Percentiles rank a stretch among this genome's conserved stretches.
These are phyloP conservation scores for Eucalyptus polyanthemos DNA, from an alignment of 345 rosid species.

Conservation along the genomic window DNA sequence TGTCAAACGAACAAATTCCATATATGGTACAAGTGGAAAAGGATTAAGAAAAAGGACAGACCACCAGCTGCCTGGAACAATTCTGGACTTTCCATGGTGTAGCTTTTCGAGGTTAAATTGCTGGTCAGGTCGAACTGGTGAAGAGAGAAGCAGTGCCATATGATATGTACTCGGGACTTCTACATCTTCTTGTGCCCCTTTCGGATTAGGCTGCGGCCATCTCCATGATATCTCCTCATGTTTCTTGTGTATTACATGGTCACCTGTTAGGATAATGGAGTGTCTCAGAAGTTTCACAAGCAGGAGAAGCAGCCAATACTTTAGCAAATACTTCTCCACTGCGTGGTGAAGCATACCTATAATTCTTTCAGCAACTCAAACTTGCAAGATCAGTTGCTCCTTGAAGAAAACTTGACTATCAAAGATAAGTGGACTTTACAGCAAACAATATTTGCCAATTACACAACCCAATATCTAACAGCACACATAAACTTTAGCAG, in stretches of 20 bases:
- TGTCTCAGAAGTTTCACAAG: background rate
- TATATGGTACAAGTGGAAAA: constrained; percentile 11
- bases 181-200: background rate
- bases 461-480: background rate
- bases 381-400: background rate
- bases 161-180: background rate
- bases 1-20: background rate
- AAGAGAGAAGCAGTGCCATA: background rate
- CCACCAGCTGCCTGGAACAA: constrained; percentile 2
- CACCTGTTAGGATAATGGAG: background rate
- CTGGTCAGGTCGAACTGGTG: constrained; percentile 2
- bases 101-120: background rate
- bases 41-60: background rate
- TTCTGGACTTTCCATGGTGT: background rate
- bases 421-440: background rate
- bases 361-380: background rate
- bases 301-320: background rate
- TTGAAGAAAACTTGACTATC: background rate
- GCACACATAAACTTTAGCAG: background rate
- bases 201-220: background rate
- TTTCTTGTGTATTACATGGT: background rate
- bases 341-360: background rate
- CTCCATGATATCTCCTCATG: background rate
- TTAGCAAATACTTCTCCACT: background rate
- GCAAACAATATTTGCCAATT: background rate